Percentiles rank a stretch among this genome's conserved stretches.
These are phyloP conservation scores for Graphiopsis chlorocephala DNA, from an alignment of 2,329 filamentous ascomycete species.

Conservation along the genomic window DNA sequence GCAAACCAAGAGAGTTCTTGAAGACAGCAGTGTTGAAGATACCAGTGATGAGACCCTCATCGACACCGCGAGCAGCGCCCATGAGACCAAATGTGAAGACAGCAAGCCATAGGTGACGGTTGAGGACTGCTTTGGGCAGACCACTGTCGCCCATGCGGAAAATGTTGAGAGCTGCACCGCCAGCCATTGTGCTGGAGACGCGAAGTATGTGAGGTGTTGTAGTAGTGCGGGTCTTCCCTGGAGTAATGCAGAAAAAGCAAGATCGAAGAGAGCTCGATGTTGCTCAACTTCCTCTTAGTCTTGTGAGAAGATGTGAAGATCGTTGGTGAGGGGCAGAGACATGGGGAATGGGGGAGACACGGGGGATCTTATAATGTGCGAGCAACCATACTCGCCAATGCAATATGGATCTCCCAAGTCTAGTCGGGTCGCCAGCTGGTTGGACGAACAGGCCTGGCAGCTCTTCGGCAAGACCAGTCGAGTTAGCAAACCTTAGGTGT, in stretches of 20 bases:
- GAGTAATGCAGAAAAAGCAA: background rate
- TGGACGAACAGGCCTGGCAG: background rate
- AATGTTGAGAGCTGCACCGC: conserved; percentile 26
- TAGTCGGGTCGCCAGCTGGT: conserved; percentile 1
- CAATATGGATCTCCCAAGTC: conserved; percentile 10
- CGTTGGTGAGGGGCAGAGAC: conserved; percentile 10
- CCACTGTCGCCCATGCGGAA: conserved; percentile 51
- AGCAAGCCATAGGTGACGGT: conserved; percentile 74
- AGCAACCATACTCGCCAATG: conserved; percentile 5
- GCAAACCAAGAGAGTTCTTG: conserved; percentile 56
- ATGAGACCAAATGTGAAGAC: conserved; percentile 58
- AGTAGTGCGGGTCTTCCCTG: conserved; percentile 12
- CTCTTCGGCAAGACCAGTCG: background rate
- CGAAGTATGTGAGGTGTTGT: background rate
- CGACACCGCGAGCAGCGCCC: conserved; percentile 70
- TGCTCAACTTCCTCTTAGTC: background rate
- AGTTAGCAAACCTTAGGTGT: conserved; percentile 6
- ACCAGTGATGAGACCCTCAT: conserved; percentile 66
- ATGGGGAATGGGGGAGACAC: conserved; percentile 2
- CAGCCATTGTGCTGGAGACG: conserved; percentile 14
- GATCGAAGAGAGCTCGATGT: background rate
- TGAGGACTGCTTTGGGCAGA: conserved; percentile 67
- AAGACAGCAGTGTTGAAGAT: conserved; percentile 60
- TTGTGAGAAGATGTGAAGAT: conserved; percentile 4
- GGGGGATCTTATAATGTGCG: background rate